Conservation (phyloP, 148 eudicot genomes). For the Amaranthus cruentus region DNA sequence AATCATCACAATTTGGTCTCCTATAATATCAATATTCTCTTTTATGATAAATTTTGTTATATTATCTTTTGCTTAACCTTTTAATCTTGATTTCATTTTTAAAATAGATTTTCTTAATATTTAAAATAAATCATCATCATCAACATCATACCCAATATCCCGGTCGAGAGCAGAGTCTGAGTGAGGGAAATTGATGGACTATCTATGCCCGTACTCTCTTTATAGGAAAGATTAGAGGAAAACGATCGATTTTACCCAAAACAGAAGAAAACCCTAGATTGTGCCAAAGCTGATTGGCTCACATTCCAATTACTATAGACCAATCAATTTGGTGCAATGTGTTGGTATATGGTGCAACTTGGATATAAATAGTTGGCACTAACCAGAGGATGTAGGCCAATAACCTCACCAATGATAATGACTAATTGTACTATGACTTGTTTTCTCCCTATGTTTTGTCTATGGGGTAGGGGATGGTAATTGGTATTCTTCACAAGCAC, state of each 20-base stretch:
- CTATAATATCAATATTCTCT: not conserved
- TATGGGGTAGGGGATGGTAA: no score
- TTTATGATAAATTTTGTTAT: not conserved
- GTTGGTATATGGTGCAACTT: conserved; percentile 9
- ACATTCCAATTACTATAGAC: not conserved
- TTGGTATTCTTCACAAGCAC: no score
- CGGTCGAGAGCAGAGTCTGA: no score
- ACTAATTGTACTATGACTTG: not conserved
- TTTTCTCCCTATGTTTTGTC: not conserved
- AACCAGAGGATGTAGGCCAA: not conserved
- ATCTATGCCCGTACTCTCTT: no score
- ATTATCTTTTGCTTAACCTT: not conserved
- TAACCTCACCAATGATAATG: conserved; percentile 3
- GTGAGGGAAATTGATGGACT: no score
- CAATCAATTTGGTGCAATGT: conserved; percentile 10
- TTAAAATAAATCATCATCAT: not conserved
- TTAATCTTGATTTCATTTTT: not conserved
- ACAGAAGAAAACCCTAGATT: no score
- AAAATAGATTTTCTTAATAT: not conserved
- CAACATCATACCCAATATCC: no score
- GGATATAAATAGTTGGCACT: conserved; percentile 7
- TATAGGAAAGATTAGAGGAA: no score
- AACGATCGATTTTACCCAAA: no score
- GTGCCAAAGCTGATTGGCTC: conserved; percentile 7
- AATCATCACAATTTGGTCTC: not conserved